Base-by-base conservation (phyloP, 768 basidiomycete species). In the Gymnopilus junonius region DNA sequence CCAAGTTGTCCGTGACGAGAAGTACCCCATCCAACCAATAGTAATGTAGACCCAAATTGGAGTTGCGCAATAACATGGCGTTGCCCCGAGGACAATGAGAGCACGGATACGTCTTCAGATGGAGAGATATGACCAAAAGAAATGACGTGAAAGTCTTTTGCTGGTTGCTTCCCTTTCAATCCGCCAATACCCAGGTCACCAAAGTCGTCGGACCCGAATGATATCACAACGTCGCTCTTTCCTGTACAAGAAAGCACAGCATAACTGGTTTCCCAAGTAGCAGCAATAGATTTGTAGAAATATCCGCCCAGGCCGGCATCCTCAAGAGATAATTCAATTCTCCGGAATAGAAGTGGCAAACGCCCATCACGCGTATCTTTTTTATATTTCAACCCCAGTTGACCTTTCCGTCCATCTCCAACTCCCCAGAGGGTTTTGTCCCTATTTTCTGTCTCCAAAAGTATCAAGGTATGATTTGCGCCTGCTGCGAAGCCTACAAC, bases 1-100 rank as follows among this genome's bases (percentile, higher is more conserved):
- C 91, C 92, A 1, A 99, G 83, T 71, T 98, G 95, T 3, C 94
- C 94, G 69, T 96, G 94, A 32, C 96, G 80, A 14, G 87, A 84
- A 2, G 88, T 79, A 5, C 95, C 96, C 95, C 96, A 98, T 7
- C 95, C 95, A 5, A 89, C 80, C 12, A 83, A 27, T 46, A 75
- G 65, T 55, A 70, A 74, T 17, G 58, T 55, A 4, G 64, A 46
- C 20, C 64, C 59, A 21, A 70, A 69, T 55, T 76, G 71, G 2
- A 92, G 58, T 17, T 81, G 76, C 4, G 72, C 82, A 37, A 94
- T 71, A 62, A 89, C 84, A 70, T 97, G 92, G 62, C 92, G 88
- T 37, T 90, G 89, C 3, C 93, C 92, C 2, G 92, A 77, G 1
- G 75, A 73, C 27, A 95, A 69, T 31, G 77, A 73, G n/a, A 77